Percentiles rank a stretch among this genome's conserved stretches.
phyloP scores from a whole-genome alignment of 1,284 basidiomycete species.

The Trichosporon sp. region DNA sequence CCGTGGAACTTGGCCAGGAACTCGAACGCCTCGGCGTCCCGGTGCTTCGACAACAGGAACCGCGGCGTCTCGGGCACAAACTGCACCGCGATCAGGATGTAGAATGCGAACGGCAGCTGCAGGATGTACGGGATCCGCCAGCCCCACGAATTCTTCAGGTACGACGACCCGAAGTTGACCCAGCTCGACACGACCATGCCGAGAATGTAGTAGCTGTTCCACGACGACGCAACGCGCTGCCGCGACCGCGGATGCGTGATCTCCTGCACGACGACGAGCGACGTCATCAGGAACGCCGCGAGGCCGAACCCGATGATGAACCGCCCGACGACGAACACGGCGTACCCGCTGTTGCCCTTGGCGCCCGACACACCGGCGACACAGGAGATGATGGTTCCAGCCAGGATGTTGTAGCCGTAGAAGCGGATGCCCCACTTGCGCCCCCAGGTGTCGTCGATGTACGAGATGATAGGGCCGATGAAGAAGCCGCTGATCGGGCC shows the following conservation, averaged over 20 bases:
- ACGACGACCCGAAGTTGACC: conserved; percentile 28
- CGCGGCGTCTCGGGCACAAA: conserved; percentile 50
- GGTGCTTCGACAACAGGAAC: conserved; percentile 42
- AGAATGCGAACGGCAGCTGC: conserved; percentile 45
- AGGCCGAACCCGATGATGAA: conserved; percentile 49
- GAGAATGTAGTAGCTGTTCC: conserved; percentile 46
- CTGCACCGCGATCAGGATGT: conserved; percentile 48
- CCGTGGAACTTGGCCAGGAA: conserved; percentile 77
- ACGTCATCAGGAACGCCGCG: conserved; percentile 51
- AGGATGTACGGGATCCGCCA: conserved; percentile 49
- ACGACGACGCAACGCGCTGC: conserved; percentile 38
- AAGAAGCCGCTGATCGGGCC: conserved; percentile 44
- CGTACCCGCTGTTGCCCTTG: conserved; percentile 48
- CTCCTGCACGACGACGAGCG: conserved; percentile 49
- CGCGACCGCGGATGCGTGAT: conserved; percentile 48
- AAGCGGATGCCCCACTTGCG: conserved; percentile 50
- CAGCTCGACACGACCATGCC: conserved; percentile 25
- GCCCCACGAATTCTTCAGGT: conserved; percentile 30
- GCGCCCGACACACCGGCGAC: conserved; percentile 40
- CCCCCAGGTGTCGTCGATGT: conserved; percentile 46
- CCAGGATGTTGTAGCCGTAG: conserved; percentile 47
- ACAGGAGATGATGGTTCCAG: conserved; percentile 46
- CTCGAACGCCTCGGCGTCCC: conserved; percentile 64
- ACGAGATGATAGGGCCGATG: conserved; percentile 47
- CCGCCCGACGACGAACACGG: conserved; percentile 45